Base-by-base conservation (phyloP, 2,329 filamentous ascomycete species). In the Pseudocercospora vitis region DNA sequence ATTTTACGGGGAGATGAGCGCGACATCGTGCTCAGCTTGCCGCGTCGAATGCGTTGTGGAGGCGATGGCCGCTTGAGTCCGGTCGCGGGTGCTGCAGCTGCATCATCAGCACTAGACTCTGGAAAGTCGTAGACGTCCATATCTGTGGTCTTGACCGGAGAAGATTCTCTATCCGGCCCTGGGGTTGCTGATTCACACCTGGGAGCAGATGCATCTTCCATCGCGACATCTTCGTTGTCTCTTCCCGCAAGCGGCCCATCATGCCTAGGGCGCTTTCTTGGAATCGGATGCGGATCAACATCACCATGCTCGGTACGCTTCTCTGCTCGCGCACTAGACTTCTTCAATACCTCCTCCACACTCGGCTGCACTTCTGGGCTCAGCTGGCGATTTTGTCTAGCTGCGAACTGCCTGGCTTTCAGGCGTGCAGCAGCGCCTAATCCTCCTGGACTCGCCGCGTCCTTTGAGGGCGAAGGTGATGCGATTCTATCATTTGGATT, bases 121-220 rank as follows among this genome's bases (percentile, higher is more conserved):
- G 61, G 59, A 11, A 66, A 49, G 42, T 65, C 60, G 40, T 59
- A 65, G 28, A 64, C 53, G 35, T 64, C 61, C 14, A 14, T 23
- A 9, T 33, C 40, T 2, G 26, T 28, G 0, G 11, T 23, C 23
- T 14, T 37, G 7, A 26, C 3, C 12, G 32, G 35, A 1, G 24
- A 16, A 14, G 48, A 18, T 16, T 14, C 32, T 18, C 12, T 9
- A 4, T 51, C 37, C 23, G 11, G 48, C 8, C 26, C 21, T 32
- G 16, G 46, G 11, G 18, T 29, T n/a, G 24, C 37, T 52, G 26
- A 31, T 39, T 49, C 49, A 21, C 50, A 53, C 21, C 23, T 44
- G 9, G 49, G 48, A 4, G 18, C 31, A 9, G 37, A 37, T 29
- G 23, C 33, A 19, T 62, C 54, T 14, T 21, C 45, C 59, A 62